Base-by-base conservation (phyloP, 345 rosid genomes). In the Eucalyptus regnans region DNA sequence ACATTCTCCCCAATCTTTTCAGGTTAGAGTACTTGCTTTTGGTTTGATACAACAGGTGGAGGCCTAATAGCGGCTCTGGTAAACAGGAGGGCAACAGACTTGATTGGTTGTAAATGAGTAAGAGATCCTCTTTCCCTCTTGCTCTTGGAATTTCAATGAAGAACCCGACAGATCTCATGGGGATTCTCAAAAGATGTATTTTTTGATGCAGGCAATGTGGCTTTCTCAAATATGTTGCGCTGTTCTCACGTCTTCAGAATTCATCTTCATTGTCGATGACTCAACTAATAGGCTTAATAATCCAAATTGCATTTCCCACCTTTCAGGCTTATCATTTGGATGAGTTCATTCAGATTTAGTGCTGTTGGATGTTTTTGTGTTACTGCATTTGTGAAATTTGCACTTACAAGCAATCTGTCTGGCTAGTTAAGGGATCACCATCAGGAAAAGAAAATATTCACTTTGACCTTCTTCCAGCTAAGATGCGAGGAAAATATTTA, bases 171-270 rank as follows among this genome's bases (percentile, higher is more conserved):
- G 41, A 86, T 51, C 8, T 83, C 43, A 49, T 51, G 54, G 41
- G 29, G 12, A 49, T 49, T 56, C 58, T 56, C 33, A 86, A 31
- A 86, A 43, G 79, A 68, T 8, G 12, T 43, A 41, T 60, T 14
- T n/a, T 87, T 46, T 56, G 7, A 49, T 23, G 86, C 95, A 94
- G 97, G 89, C 96, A 56, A 94, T 94, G 95, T 92, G 95, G 94
- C 54, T 94, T 25, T 92, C 96, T 37, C 91, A 93, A 51, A 31
- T 89, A 12, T 22, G 62, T 23, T 56, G 60, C 8, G 86, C 9
- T 62, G 89, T 16, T 12, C 80, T 46, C n/a, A 27, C 15, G 11
- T 71, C 22, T 86, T 81, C 44, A 58, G 33, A 52, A 54, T 31
- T 86, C 64, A 29, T 29, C 5, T 33, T 64, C 44, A 15, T 48